These are phyloP conservation scores for Tolypocladium sp. DNA, from an alignment of 2,329 filamentous ascomycete species.

Conservation along the genomic window DNA sequence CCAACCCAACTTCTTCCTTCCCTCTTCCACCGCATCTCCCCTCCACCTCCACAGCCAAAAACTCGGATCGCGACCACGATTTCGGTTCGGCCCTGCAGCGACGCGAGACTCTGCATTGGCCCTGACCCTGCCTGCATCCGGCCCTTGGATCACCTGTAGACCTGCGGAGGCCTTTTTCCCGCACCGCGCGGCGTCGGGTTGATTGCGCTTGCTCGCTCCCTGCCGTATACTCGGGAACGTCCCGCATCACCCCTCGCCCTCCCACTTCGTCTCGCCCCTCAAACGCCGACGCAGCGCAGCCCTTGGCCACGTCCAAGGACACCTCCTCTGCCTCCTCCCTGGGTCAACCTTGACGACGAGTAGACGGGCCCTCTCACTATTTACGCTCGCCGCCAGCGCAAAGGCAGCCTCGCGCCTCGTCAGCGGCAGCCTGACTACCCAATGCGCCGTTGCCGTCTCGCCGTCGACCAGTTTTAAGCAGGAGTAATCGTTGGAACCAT, in stretches of 20 bases:
- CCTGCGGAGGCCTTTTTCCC: neutral
- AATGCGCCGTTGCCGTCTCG: slow-evolving; percentile 8
- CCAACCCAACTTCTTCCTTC: slow-evolving; percentile 7
- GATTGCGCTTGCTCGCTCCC: neutral
- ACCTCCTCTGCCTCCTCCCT: neutral
- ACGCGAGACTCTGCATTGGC: neutral
- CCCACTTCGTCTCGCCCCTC: neutral
- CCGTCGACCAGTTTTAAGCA: slow-evolving; percentile 2
- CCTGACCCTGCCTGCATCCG: neutral
- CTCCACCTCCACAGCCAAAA: slow-evolving; percentile 1
- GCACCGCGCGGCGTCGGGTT: neutral
- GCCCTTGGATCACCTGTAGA: neutral
- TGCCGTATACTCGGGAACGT: neutral
- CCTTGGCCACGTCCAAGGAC: neutral
- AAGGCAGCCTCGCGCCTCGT: neutral
- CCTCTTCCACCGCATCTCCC: slow-evolving; percentile 8
- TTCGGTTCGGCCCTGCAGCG: neutral
- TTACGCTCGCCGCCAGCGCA: neutral
- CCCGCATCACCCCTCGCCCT: neutral
- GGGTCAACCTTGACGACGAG: neutral
- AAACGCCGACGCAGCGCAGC: neutral
- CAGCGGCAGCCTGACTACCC: neutral
- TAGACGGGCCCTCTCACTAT: neutral
- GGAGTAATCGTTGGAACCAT: slow-evolving; percentile 2
- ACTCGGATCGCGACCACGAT: slow-evolving; percentile 1